Conservation (phyloP, 768 basidiomycete genomes). For the Kwoniella sp. region DNA sequence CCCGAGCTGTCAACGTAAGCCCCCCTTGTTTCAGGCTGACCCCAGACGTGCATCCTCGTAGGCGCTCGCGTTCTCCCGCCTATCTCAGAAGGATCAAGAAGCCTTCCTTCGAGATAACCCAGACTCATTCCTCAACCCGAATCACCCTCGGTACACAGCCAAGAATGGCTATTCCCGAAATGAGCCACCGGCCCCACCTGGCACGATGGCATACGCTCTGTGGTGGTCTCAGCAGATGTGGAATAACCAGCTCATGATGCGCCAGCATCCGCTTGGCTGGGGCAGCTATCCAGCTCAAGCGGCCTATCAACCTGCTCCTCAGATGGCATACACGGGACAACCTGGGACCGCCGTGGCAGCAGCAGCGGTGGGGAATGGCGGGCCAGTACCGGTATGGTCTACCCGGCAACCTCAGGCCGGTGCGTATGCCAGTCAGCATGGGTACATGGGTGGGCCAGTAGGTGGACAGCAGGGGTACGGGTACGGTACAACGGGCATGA, state of each 20-base stretch:
- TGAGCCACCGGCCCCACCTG: slow-evolving; percentile 26
- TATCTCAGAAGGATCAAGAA: slow-evolving; percentile 44
- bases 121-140: slow-evolving; percentile 36
- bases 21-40: too few species aligned
- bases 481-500: background rate
- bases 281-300: background rate
- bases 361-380: background rate
- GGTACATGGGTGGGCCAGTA: background rate
- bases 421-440: background rate
- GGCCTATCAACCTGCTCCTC: slow-evolving; percentile 12
- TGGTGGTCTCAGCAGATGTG: slow-evolving; percentile 35
- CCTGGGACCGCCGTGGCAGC: background rate
- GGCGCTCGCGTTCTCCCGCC: slow-evolving; percentile 44
- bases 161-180: background rate
- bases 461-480: background rate
- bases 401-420: background rate
- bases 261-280: background rate
- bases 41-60: too few species aligned
- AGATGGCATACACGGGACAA: slow-evolving; percentile 4
- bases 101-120: slow-evolving; percentile 48
- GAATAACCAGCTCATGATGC: slow-evolving; percentile 18
- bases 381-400: slow-evolving; percentile 3
- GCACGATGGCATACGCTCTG: slow-evolving; percentile 25
- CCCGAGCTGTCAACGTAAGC: too few species aligned
- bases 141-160: slow-evolving; percentile 18